A percentile compares a stretch with the other conserved stretches of the same genome.
phyloP scores from a whole-genome alignment of 176 grass and related monocot species.

The Tuctoria greenei region DNA sequence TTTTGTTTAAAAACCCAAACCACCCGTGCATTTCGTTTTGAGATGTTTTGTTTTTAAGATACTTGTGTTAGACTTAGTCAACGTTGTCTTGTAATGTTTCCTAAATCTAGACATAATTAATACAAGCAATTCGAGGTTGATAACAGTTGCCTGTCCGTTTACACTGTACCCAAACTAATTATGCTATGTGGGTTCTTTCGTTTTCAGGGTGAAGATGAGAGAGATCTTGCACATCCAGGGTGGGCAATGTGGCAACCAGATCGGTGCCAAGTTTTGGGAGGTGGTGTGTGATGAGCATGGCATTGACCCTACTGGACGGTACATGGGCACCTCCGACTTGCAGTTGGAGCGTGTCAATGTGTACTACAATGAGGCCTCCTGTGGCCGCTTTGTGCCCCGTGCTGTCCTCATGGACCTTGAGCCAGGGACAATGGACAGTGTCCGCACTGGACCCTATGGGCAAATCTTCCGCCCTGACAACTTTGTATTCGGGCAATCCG shows the following conservation, averaged over 20 bases:
- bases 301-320: conserved; percentile 59
- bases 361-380: conserved; percentile 81
- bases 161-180: neutral
- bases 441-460: conserved; percentile 65
- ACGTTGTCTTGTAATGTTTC: no score
- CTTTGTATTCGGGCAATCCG: conserved; percentile 76
- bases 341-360: conserved; percentile 83
- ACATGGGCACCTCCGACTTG: conserved; percentile 50
- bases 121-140: neutral
- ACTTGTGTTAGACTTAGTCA: neutral
- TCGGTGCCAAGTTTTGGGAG: conserved; percentile 78
- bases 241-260: conserved; percentile 79
- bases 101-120: neutral
- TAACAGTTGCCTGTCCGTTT: neutral
- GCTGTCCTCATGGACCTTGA: conserved; percentile 87
- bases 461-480: conserved; percentile 73
- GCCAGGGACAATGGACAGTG: conserved; percentile 78
- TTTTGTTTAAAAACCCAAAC: neutral
- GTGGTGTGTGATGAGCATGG: conserved; percentile 76
- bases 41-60: neutral
- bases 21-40: neutral
- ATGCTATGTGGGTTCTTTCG: neutral
- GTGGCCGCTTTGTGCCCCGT: conserved; percentile 60
- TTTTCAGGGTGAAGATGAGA: conserved; percentile 60
- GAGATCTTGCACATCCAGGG: conserved; percentile 81